Base-by-base conservation (phyloP, 257 asterid genomes). In the Lycium barbarum region DNA sequence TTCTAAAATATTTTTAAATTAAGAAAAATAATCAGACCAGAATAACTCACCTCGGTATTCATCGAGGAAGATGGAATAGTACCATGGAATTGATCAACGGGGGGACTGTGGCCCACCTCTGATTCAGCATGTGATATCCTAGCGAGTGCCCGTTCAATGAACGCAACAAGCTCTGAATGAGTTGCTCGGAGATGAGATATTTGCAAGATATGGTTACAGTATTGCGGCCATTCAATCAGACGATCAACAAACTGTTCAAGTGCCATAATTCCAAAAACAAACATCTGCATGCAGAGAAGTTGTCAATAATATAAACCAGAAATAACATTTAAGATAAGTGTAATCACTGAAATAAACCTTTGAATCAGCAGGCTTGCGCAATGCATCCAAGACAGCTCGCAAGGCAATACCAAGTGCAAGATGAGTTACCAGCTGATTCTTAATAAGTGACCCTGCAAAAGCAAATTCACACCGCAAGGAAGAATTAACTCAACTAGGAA, bases 181-280 rank as follows among this genome's bases (percentile, higher is more conserved):
- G 92, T 89, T 74, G 86, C 96, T 83, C 99, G 99, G 85, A 95
- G 82, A 87, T 97, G 99, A 86, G 99, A 93, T 92, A 97, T 97
- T 87, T 95, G 99, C 85, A 95, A 84, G 86, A 97, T 93, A 89
- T 95, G 98, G 88, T 94, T 97, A 92, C 99, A 94, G 90, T 97
- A 97, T 83, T 90, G 99, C 6, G 99, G 99, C 99, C 99, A 97
- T 91, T 97, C 99, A 82, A 89, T 88, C 87, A 97, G 92, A 54
- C 99, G 99, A 74, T 95, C 99, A 86, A 92, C 88, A 86, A 95
- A 97, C 90, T 95, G 99, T 88, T 97, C 97, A 90, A 97, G 87
- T 71, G 99, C 99, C 91, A 74, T 90, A 1, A 92, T 95, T 87
- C 99, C 99, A 92, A 97, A 97, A 83, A 92, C 89, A 88, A 94